Evolutionary conservation across 2,329 filamentous ascomycete species (phyloP), one percentile per base, ranked within the genome.

Genomic region (Diplodia mutila): DNA sequence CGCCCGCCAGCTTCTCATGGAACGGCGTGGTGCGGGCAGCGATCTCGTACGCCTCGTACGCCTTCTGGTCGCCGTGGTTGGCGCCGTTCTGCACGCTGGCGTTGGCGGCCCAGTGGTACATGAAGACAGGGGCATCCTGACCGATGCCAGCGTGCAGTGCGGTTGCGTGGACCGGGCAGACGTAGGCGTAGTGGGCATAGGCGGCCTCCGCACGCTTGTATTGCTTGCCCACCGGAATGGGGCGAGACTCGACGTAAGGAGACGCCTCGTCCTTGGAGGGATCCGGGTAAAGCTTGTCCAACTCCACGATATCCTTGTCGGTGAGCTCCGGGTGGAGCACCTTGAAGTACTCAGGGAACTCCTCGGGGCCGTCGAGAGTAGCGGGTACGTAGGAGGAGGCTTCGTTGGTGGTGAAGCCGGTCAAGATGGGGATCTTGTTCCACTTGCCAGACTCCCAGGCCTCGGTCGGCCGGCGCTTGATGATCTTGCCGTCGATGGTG

Each of bases 341-440:
- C 0, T 78, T 75, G 81, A 91, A 91, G 76, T 92, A 91, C 2
- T 75, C 68, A 3, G 81, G 81, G 74, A 91, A 90, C 12, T 88
- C 82, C 0, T 75, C 77, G 12, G 84, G 79, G 2, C 80, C 80
- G 16, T 81, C 78, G 65, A 85, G 81, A 7, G 75, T 71, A 16
- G 80, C 75, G 0, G 88, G 85, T 0, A 91, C 85, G 73, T 92
- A 92, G 46, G 82, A 75, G 0, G 87, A 84, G 18, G 90, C 90
- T 75, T 93, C 90, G 72, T 92, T 88, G 48, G 87, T 86, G 76
- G 89, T 89, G 80, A 89, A 92, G 8, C 90, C 90, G 0, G 89
- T 91, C 59, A 93, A 78, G 59, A 92, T 84, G 8, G 88, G 87
- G 8, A 89, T 81, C 70, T 83, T 82, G 71, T 89, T 82, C 74